phyloP scores from a whole-genome alignment of 2,329 filamentous ascomycete species.

The Aspergillus unguis region DNA sequence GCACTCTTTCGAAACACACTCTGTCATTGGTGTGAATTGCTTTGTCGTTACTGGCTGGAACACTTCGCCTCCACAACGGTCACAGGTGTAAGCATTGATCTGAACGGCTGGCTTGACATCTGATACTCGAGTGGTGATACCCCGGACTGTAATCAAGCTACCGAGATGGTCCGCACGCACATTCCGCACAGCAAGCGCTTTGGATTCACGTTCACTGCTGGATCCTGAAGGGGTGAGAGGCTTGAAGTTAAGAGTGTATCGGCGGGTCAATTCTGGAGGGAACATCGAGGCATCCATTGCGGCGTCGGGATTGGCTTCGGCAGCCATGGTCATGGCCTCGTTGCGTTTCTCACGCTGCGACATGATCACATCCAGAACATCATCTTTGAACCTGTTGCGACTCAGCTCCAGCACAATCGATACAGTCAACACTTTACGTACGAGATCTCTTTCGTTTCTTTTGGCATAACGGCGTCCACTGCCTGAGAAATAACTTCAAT shows the following conservation, averaged over 20 bases:
- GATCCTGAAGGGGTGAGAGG: slow-evolving; percentile 72
- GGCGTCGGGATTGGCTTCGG: slow-evolving; percentile 63
- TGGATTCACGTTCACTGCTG: slow-evolving; percentile 56
- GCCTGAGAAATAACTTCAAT: slow-evolving; percentile 87
- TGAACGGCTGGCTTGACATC: slow-evolving; percentile 98
- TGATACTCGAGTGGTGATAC: slow-evolving; percentile 91
- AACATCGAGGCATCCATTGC: slow-evolving; percentile 72
- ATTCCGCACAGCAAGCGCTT: slow-evolving; percentile 83
- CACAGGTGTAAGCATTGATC: slow-evolving; percentile 96
- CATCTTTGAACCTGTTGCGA: slow-evolving; percentile 79
- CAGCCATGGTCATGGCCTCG: slow-evolving; percentile 66
- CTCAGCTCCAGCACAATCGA: slow-evolving; percentile 19
- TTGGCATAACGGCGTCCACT: slow-evolving; percentile 81
- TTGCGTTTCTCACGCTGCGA: slow-evolving; percentile 85
- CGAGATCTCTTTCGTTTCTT: slow-evolving; percentile 72
- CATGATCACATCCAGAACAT: slow-evolving; percentile 96
- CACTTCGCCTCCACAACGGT: slow-evolving; percentile 92
- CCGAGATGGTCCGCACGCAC: slow-evolving; percentile 91
- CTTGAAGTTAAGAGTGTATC: slow-evolving; percentile 96
- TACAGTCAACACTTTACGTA: slow-evolving; percentile 43
- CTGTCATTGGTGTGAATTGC: slow-evolving; percentile 80
- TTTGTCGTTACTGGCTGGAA: slow-evolving; percentile 94
- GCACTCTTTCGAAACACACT: slow-evolving; percentile 89
- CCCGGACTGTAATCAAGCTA: slow-evolving; percentile 86
- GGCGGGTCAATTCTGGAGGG: slow-evolving; percentile 82